Evolutionary conservation across 225 moss, liverwort and hornwort species (phyloP), one percentile per base, ranked within the genome.

Genomic region (Pseudoscleropodium purum): DNA sequence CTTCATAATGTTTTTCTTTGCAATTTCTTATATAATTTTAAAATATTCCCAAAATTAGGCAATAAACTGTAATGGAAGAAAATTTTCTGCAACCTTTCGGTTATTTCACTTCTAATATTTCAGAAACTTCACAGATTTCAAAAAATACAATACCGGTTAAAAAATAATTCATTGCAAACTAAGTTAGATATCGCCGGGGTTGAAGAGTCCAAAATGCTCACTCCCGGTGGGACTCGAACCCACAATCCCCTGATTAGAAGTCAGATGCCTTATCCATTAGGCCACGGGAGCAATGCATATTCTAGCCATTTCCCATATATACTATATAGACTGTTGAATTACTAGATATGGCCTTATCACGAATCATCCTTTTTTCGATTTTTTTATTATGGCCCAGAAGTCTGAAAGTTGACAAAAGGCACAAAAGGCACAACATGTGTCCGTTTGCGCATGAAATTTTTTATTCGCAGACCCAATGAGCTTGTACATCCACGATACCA

Each of bases 261-360:
- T 99, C 99, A 97, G 99, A 97, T 96, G 97, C 97, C 98, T 99
- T 99, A 97, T 99, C 98, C 98, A 96, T 99, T 99, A 97, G 98
- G 98, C 98, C 98, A 99, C 98, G 97, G 94, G 97, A 96, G 96
- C 95, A 47, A 30, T 12, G 18, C 15, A 39, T 41, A 36, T 16
- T 83, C 25, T 5, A 0, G 0, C 0, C 0, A 0, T 0, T 0
- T 18, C 15, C 18, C 15, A 5, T 1, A 15, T 5, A 15, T 11
- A 5, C 9, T 1, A 82, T 82, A 82, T 61, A 81, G 3, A 14
- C 30, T 31, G 20, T 14, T 20, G 0, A 2, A 1, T 17, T 2
- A 8, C 3, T 21, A 57, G 8, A 21, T 57, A 1, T 8, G 3
- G 54, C 13, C 15, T 0, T 8, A 10, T 47, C 21, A 51, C 6